These are phyloP conservation scores for Lactarius evosmus DNA, from an alignment of 768 basidiomycete species.

Conservation along the genomic window DNA sequence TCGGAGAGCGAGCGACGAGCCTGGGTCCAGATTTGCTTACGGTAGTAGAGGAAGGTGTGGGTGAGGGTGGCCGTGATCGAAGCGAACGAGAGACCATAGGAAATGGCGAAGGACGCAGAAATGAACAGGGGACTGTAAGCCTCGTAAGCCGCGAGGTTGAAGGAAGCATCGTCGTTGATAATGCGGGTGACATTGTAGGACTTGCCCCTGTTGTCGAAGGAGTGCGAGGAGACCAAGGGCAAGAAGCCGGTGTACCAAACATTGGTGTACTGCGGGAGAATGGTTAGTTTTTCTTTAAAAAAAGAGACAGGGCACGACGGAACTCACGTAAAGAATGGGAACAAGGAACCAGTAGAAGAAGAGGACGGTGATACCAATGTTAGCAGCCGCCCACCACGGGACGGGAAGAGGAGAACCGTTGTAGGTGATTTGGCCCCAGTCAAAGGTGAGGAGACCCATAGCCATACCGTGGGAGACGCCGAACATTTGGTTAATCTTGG, in stretches of 20 bases:
- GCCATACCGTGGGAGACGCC: constrained; percentile 46
- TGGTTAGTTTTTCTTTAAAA: neutral
- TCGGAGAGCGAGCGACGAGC: constrained; percentile 67
- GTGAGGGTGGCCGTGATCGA: constrained; percentile 70
- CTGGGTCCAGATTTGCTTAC: constrained; percentile 75
- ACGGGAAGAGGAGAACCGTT: constrained; percentile 69
- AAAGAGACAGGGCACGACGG: neutral
- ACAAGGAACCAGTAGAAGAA: constrained; percentile 69
- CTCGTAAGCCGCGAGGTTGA: constrained; percentile 54
- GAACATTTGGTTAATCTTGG: constrained; percentile 71
- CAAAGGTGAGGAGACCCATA: constrained; percentile 77
- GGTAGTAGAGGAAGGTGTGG: constrained; percentile 71
- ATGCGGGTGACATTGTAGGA: constrained; percentile 58
- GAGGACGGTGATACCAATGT: constrained; percentile 58
- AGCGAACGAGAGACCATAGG: constrained; percentile 79
- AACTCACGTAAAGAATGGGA: constrained; percentile 49
- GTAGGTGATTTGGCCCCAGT: constrained; percentile 76
- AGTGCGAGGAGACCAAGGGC: constrained; percentile 57
- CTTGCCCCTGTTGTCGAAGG: constrained; percentile 61
- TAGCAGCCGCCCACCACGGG: constrained; percentile 83
- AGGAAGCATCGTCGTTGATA: constrained; percentile 49
- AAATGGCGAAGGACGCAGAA: constrained; percentile 66
- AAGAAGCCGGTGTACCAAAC: constrained; percentile 34
- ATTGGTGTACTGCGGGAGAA: constrained; percentile 51
- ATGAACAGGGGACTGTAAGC: constrained; percentile 62